Base-by-base conservation (phyloP, 2,329 filamentous ascomycete genomes). In the Conoideocrella luteorostrata region DNA sequence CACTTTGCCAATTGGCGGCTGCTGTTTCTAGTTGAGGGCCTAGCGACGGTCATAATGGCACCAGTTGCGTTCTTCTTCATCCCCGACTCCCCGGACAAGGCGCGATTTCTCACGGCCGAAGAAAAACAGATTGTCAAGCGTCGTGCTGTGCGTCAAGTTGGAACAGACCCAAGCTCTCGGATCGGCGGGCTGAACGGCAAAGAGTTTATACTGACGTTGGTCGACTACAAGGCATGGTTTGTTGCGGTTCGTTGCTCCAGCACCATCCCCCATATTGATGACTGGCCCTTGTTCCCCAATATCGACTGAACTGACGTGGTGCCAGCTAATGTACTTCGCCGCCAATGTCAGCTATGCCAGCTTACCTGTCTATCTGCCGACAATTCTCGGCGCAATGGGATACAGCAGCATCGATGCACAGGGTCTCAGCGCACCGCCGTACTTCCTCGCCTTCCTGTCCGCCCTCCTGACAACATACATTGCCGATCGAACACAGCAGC, bases 281-380 rank as follows among this genome's bases (percentile, higher is more conserved):
- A n/a, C n/a, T n/a, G n/a, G n/a, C n/a, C n/a, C n/a, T n/a, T n/a
- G n/a, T n/a, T n/a, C n/a, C n/a, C n/a, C n/a, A n/a, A n/a, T n/a
- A n/a, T n/a, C n/a, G n/a, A n/a, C n/a, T n/a, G n/a, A n/a, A 13
- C 29, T 12, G 18, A 12, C 32, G 7, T 34, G 10, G 10, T 9
- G n/a, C 9, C 55, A 57, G 30, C 29, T 52, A 2, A 67, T 69
- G 15, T 61, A 66, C 45, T 68, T 68, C 45, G 62, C 61, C 46
- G 64, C 62, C 50, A 65, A 65, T 43, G 57, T 53, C 44, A 57
- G 60, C 15, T 70, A 68, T 43, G 62, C 64, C 0, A 60, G 56
- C 1, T 52, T 70, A 4, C 63, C 67, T 3, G 64, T 64, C 17
- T 70, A 67, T 37, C 55, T 70, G 2, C 67, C 67, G 1, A 68